Base-by-base conservation (phyloP, 1,284 basidiomycete genomes). In the Melampsora larici-populina region DNA sequence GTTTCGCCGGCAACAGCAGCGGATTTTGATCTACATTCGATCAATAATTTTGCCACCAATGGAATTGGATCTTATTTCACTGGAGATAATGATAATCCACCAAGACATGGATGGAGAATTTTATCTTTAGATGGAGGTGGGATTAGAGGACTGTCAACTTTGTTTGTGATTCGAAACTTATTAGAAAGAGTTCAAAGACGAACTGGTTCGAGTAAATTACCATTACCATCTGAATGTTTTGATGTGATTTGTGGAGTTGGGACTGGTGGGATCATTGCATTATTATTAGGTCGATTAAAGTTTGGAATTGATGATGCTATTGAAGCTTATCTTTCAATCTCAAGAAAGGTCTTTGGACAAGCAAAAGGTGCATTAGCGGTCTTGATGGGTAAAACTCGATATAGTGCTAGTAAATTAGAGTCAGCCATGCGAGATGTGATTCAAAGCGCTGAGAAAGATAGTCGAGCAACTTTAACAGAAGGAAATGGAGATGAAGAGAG, bases 121-220 rank as follows among this genome's bases (percentile, higher is more conserved):
- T 79, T 81, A 26, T 78, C 78, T 21, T 78, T 81, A 51, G 80
- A 81, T 64, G 80, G 79, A 15, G 79, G 80, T 40, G 79, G 79
- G 0, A 75, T 80, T 31, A 70, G 80, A 40, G 80, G 80, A 21
- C 24, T 78, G 1, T 78, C 75, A 18, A 78, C 70, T 58, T 62
- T 78, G 24, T 78, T 49, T 70, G 48, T 70, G 24, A 48, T 78
- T 21, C 58, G 68, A 11, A 60, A 70, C 43, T 43, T 78, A 33
- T 64, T 78, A 58, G 15, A 31, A 46, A 33, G 55, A 18, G 60
- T 78, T 40, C 67, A 78, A 51, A 65, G 40, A n/a, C 43, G 43
- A 9, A 46, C 69, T 1, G 67, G 75, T 1, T 60, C 65, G 3
- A 31, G 33, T 17, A 63, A 26, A 5, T 13, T 65, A 17, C 51